Percentiles rank a stretch among this genome's conserved stretches.
phyloP scores from a whole-genome alignment of 768 basidiomycete genomes.

The Psilocybe sp. region DNA sequence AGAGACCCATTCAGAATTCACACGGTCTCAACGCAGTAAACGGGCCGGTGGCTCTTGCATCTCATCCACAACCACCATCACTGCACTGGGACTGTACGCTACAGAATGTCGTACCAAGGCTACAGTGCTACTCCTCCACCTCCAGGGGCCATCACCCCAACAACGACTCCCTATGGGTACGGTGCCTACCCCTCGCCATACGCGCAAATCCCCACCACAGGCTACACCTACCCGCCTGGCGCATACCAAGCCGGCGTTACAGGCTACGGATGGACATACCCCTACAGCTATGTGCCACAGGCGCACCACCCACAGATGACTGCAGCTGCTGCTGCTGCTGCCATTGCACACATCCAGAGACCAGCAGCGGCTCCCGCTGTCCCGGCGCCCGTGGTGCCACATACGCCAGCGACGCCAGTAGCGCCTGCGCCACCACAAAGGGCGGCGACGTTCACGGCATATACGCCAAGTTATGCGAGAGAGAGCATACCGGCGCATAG shows the following conservation, averaged over 20 bases:
- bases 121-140: conserved; percentile 18
- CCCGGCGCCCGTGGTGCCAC: conserved; percentile 16
- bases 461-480: conserved; percentile 48
- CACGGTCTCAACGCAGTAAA: too few relatives aligned
- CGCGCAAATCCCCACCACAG: conserved; percentile 38
- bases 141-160: conserved; percentile 22
- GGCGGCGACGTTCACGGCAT: conserved; percentile 53
- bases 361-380: conserved; percentile 16
- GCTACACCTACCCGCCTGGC: conserved; percentile 48
- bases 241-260: conserved; percentile 64
- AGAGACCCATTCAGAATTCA: too few relatives aligned
- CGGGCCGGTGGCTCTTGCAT: too few relatives aligned
- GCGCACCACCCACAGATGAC: conserved; percentile 31
- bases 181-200: conserved; percentile 58
- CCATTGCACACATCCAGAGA: conserved; percentile 18
- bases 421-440: conserved; percentile 32
- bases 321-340: conserved; percentile 15
- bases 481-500: conserved; percentile 43
- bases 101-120: conserved; percentile 19
- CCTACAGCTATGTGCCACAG: conserved; percentile 58
- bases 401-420: conserved; percentile 23
- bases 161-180: conserved; percentile 64
- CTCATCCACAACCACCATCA: too few relatives aligned
- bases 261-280: conserved; percentile 73
- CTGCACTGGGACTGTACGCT: too few relatives aligned